Percentiles rank a stretch among this genome's conserved stretches.
Evolutionary conservation across 371 early-diverging fungal species (phyloP).

Genomic region (Gilbertella persicaria): DNA sequence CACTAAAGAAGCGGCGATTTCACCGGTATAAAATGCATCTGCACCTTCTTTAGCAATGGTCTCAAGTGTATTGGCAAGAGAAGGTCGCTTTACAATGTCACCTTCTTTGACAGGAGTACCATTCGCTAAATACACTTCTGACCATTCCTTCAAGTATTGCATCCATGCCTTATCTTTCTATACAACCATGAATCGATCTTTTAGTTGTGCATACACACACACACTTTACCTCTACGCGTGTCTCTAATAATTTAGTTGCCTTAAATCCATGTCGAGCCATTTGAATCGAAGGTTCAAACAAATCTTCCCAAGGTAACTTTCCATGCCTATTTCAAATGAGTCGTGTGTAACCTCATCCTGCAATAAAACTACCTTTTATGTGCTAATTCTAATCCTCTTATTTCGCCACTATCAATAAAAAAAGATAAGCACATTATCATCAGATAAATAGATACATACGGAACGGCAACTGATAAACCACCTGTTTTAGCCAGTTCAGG

Average conservation of each 20-base stretch:
- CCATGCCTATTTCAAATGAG: slow-evolving; percentile 57
- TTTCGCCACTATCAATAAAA: slow-evolving; percentile 67
- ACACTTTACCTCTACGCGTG: slow-evolving; percentile 45
- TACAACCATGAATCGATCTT: background rate
- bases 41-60: slow-evolving; percentile 82
- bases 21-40: slow-evolving; percentile 86
- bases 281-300: slow-evolving; percentile 84
- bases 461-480: slow-evolving; percentile 87
- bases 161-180: slow-evolving; percentile 38
- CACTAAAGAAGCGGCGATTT: slow-evolving; percentile 79
- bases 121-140: slow-evolving; percentile 68
- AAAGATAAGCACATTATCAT: background rate
- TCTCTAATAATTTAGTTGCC: slow-evolving; percentile 61
- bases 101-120: slow-evolving; percentile 67
- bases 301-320: slow-evolving; percentile 80
- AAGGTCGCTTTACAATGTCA: slow-evolving; percentile 71
- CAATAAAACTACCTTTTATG: slow-evolving; percentile 58
- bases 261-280: slow-evolving; percentile 83
- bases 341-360: background rate
- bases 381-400: slow-evolving; percentile 84
- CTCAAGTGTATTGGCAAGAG: slow-evolving; percentile 82
- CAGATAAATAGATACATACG: slow-evolving; percentile 43
- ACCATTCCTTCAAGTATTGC: slow-evolving; percentile 40
- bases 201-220: background rate
- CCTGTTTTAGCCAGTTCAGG: slow-evolving; percentile 72